A percentile compares a stretch with the other conserved stretches of the same genome.
phyloP scores from a whole-genome alignment of 306 rosid genomes.

The Alnus glutinosa region DNA sequence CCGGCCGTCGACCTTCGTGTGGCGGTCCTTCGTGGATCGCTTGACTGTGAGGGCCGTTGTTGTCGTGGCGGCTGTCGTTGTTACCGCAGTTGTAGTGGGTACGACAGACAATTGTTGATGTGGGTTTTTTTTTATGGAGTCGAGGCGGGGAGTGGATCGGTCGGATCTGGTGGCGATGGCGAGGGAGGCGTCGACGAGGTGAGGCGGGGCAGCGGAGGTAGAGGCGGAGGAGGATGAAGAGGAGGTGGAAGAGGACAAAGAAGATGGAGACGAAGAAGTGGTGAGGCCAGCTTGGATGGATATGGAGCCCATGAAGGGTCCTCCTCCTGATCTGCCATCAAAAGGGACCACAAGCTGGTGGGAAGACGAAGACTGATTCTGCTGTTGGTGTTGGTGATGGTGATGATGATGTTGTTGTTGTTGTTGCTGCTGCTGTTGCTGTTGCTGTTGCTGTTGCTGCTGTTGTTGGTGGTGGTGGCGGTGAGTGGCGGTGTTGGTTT shows the following conservation, averaged over 20 bases:
- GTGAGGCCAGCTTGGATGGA: conserved; percentile 49
- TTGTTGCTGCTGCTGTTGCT: conserved; percentile 40
- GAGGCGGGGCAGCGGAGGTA: conserved; percentile 37
- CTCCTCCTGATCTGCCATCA: conserved; percentile 53
- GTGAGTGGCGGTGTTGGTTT: conserved; percentile 29
- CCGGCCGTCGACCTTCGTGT: conserved; percentile 88
- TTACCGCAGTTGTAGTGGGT: conserved; percentile 8
- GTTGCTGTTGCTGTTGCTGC: conserved; percentile 46
- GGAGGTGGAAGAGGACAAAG: conserved; percentile 39
- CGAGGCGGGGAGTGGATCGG: conserved; percentile 27
- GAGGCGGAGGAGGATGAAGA: conserved; percentile 39
- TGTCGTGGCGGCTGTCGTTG: neutral
- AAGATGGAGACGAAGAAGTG: conserved; percentile 31
- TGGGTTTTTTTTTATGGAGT: conserved; percentile 34
- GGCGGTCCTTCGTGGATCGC: conserved; percentile 86
- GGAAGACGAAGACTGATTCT: conserved; percentile 30
- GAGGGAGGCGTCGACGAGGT: conserved; percentile 68
- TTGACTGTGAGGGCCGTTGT: conserved; percentile 36
- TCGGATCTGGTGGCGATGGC: conserved; percentile 95
- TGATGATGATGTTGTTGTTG: conserved; percentile 4
- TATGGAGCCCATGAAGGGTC: conserved; percentile 67
- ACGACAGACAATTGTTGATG: conserved; percentile 24
- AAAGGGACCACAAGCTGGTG: conserved; percentile 61
- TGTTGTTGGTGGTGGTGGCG: conserved; percentile 35
- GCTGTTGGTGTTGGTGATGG: conserved; percentile 20